Conservation (phyloP, 306 rosid genomes). For the Lupinus albus region DNA sequence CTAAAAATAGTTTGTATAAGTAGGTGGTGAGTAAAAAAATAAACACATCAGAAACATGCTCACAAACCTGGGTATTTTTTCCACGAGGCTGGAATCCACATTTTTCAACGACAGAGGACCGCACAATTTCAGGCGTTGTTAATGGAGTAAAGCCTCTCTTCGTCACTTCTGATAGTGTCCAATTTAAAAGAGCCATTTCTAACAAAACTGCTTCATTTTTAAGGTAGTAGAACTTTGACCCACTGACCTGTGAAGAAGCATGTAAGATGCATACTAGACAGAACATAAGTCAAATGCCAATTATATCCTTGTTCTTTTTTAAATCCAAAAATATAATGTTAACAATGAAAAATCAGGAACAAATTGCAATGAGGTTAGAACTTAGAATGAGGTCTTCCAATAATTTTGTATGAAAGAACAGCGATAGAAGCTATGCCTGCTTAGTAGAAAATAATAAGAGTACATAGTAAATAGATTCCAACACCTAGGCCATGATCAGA, state of each 20-base stretch:
- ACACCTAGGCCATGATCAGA: conserved; percentile 5
- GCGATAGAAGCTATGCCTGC: neutral
- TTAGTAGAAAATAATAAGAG: conserved; percentile 6
- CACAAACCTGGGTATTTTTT: conserved; percentile 83
- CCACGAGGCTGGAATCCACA: conserved; percentile 98
- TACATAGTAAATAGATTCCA: conserved; percentile 17
- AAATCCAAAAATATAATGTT: conserved; percentile 29
- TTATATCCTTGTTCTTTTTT: conserved; percentile 8
- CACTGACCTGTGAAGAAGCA: conserved; percentile 75
- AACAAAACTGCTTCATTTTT: conserved; percentile 89
- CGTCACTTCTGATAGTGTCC: conserved; percentile 91
- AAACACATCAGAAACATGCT: neutral
- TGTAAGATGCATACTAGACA: conserved; percentile 30
- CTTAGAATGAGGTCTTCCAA: conserved; percentile 21
- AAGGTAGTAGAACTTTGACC: conserved; percentile 91
- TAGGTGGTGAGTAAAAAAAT: conserved; percentile 20
- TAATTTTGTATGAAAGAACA: neutral
- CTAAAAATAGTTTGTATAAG: conserved; percentile 14
- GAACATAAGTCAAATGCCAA: conserved; percentile 19
- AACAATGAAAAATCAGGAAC: conserved; percentile 17
- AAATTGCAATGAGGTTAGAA: conserved; percentile 1
- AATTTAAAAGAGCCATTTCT: conserved; percentile 86
- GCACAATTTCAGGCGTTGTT: conserved; percentile 92
- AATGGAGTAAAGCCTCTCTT: conserved; percentile 83
- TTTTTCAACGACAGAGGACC: conserved; percentile 90